Conservation (phyloP, 345 rosid species). For the Acer campestre region DNA sequence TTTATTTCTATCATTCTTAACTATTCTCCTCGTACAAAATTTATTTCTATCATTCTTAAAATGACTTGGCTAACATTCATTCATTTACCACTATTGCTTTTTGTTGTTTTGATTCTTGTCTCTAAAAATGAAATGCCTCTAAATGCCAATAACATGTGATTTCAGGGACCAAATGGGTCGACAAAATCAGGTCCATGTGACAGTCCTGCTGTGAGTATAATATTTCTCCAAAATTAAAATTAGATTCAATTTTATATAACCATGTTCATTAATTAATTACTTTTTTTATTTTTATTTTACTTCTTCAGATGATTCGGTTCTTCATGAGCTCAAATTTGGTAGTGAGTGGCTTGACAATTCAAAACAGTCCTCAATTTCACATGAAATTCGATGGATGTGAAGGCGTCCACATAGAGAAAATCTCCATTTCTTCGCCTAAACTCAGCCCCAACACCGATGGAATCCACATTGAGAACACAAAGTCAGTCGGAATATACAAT, state of each 20-base stretch:
- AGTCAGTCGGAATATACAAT: slow-evolving; percentile 74
- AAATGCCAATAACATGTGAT: slow-evolving; percentile 8
- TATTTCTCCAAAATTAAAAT: neutral
- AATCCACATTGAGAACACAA: slow-evolving; percentile 81
- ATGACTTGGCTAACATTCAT: neutral
- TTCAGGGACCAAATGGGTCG: slow-evolving; percentile 75
- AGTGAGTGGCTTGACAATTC: slow-evolving; percentile 65
- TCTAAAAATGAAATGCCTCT: neutral
- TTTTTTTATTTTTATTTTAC: neutral
- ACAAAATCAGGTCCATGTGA: slow-evolving; percentile 68
- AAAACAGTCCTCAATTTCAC: slow-evolving; percentile 94
- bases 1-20: neutral
- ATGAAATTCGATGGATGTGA: slow-evolving; percentile 96
- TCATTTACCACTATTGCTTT: neutral
- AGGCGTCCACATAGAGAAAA: slow-evolving; percentile 65
- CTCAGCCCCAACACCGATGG: slow-evolving; percentile 97
- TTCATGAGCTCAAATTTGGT: slow-evolving; percentile 92
- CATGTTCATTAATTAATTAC: too few relatives aligned
- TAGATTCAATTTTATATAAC: too few relatives aligned
- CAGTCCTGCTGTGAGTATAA: slow-evolving; percentile 78
- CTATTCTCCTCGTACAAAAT: too few relatives aligned
- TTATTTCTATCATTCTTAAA: neutral
- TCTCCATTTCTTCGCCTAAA: slow-evolving; percentile 81
- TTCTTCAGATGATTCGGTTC: slow-evolving; percentile 75
- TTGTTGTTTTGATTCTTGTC: neutral